These are phyloP conservation scores for Tulasnella calospora DNA, from an alignment of 768 basidiomycete species.

Conservation along the genomic window DNA sequence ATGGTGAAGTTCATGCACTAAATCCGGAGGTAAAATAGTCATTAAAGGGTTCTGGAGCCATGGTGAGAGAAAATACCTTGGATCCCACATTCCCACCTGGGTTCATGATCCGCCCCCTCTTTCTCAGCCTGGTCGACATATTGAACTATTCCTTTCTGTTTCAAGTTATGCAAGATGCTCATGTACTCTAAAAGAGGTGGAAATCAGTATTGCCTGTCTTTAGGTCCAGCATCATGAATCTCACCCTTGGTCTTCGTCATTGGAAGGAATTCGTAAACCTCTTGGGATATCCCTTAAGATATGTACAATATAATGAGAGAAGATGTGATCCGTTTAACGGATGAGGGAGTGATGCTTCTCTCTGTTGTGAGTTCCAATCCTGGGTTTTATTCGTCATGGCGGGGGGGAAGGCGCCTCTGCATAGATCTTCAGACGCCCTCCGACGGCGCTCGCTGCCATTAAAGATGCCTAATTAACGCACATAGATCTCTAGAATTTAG, in stretches of 20 bases:
- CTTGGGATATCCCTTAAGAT: no score
- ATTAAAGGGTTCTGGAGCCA: not conserved
- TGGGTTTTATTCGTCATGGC: no score
- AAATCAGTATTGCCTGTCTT: not conserved
- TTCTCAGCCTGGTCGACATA: not conserved
- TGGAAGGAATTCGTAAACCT: not conserved
- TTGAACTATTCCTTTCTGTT: not conserved
- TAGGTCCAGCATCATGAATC: not conserved
- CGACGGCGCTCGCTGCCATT: not conserved
- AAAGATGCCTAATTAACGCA: not conserved
- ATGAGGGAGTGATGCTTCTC: no score
- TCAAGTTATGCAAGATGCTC: not conserved
- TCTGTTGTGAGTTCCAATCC: no score
- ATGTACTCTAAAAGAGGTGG: not conserved
- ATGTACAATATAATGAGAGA: no score
- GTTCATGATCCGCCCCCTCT: not conserved
- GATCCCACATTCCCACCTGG: not conserved
- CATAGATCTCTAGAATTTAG: not conserved
- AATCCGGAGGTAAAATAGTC: not conserved
- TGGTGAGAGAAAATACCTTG: not conserved
- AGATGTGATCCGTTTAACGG: no score
- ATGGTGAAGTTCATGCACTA: not conserved
- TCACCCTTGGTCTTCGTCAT: not conserved
- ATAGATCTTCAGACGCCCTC: no score
- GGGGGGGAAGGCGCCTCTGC: no score